Conservation (phyloP, 2,329 filamentous ascomycete species). For the Aureobasidium uvarum region DNA sequence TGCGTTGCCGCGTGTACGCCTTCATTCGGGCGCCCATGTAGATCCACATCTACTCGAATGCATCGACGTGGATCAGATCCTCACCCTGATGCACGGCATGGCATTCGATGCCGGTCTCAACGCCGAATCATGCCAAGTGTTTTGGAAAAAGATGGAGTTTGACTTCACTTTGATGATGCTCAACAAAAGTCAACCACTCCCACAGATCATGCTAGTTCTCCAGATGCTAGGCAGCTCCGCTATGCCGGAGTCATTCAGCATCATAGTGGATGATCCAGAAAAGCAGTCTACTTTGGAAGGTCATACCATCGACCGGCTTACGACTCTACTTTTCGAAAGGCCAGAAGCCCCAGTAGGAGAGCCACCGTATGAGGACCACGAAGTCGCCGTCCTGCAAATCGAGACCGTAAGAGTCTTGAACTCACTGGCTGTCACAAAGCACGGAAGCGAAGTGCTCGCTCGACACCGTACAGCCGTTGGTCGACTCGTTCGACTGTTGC, state of each 20-base stretch:
- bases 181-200: constrained; percentile 62
- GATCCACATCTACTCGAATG: constrained; percentile 54
- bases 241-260: constrained; percentile 63
- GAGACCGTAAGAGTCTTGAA: constrained; percentile 49
- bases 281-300: constrained; percentile 41
- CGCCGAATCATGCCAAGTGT: constrained; percentile 46
- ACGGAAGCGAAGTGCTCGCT: constrained; percentile 65
- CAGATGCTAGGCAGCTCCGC: constrained; percentile 66
- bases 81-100: constrained; percentile 64
- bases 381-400: constrained; percentile 49
- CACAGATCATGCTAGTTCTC: constrained; percentile 64
- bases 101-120: constrained; percentile 58
- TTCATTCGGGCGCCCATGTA: constrained; percentile 34
- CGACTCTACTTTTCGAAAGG: constrained; percentile 59
- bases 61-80: constrained; percentile 61
- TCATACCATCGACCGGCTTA: constrained; percentile 61
- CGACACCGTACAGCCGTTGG: constrained; percentile 68
- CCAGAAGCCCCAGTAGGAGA: constrained; percentile 46
- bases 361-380: constrained; percentile 41
- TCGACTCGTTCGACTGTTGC: constrained; percentile 69
- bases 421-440: constrained; percentile 61
- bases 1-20: constrained; percentile 48
- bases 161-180: constrained; percentile 67
- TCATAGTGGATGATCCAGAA: constrained; percentile 54
- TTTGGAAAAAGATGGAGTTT: constrained; percentile 67